Percentiles rank a stretch among this genome's conserved stretches.
Conservation (phyloP, 2,329 filamentous ascomycete species). For the Lachnellula suecica region DNA sequence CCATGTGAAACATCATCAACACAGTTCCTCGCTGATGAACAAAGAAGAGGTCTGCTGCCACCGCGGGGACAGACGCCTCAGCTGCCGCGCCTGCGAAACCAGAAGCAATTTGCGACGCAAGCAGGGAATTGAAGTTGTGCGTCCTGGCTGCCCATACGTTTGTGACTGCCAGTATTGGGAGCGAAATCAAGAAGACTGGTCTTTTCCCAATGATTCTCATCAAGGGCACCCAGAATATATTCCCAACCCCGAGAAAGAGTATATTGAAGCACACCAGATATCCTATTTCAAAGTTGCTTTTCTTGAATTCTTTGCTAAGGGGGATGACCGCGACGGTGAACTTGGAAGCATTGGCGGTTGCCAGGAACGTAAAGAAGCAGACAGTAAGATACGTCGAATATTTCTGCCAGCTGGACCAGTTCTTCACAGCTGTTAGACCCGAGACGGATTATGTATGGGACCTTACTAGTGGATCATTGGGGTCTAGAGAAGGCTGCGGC, state of each 20-base stretch:
- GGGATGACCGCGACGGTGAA: conserved; percentile 37
- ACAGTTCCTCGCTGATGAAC: conserved; percentile 35
- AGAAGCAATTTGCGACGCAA: conserved; percentile 30
- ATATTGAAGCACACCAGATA: conserved; percentile 30
- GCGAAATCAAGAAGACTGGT: conserved; percentile 34
- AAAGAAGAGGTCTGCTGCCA: conserved; percentile 37
- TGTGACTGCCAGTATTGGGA: conserved; percentile 32
- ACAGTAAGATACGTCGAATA: conserved; percentile 34
- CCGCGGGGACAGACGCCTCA: conserved; percentile 36
- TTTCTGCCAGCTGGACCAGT: conserved; percentile 13
- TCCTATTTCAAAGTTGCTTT: conserved; percentile 19
- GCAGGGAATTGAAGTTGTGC: conserved; percentile 25
- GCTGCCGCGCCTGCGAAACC: conserved; percentile 33
- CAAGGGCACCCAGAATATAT: conserved; percentile 38
- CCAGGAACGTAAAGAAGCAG: conserved; percentile 40
- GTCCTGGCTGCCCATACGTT: conserved; percentile 36
- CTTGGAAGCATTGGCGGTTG: conserved; percentile 38
- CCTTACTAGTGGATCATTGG: conserved; percentile 15
- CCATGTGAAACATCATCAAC: conserved; percentile 39
- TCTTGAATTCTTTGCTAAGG: conserved; percentile 32
- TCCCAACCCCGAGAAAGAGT: conserved; percentile 34
- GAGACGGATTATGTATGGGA: background rate
- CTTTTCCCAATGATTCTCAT: conserved; percentile 37
- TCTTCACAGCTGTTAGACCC: background rate
- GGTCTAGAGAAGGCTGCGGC: conserved; percentile 13